Evolutionary conservation across 1,139 yeast genomes (phyloP), one percentile per base, ranked within the genome.

Genomic region (Geotrichum europaeum): DNA sequence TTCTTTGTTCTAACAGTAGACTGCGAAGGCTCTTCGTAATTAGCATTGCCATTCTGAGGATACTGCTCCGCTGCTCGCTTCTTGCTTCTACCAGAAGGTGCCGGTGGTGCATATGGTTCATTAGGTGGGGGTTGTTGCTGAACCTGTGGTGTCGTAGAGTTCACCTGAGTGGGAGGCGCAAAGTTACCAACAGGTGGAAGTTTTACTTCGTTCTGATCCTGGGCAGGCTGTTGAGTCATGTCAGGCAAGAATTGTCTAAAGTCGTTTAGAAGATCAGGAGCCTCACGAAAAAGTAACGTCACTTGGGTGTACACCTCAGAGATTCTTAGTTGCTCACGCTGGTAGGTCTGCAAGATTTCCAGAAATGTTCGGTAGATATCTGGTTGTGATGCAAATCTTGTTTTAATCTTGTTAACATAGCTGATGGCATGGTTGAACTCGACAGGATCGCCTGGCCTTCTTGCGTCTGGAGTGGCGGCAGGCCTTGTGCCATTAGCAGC

Each of bases 361-460:
- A 95, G 79, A 69, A 94, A 94, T 68, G 87, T 92, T 76, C 95
- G 95, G 78, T 94, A 94, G 61, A 91, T 89, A 70, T 94, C 98
- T 0, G 99, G 99, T 72, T 92, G 97, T 70, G 86, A 84, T 40
- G 96, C 89, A 74, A 91, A 94, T 64, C 98, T 83, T 58, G 94
- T 92, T 73, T 95, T 95, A 70, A 94, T 94, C 74, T 92, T 91
- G 77, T 94, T 94, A 62, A 94, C 99, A 71, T 94, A 94, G 65
- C 89, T 87, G 65, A 94, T 94, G 36, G 99, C 99, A 74, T 94
- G 98, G 72, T 94, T 92, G 78, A 94, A 92, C 76, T 94, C 98
- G 12, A 91, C 94, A 61, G 96, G 97, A 2, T 95, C 94, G 18
- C 90, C 87, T 67, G 66, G 73, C 63, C 64, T 69, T 59, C 65